Evolutionary conservation across 305 asterid species (phyloP).

Genomic region (Fraxinus sp.): DNA sequence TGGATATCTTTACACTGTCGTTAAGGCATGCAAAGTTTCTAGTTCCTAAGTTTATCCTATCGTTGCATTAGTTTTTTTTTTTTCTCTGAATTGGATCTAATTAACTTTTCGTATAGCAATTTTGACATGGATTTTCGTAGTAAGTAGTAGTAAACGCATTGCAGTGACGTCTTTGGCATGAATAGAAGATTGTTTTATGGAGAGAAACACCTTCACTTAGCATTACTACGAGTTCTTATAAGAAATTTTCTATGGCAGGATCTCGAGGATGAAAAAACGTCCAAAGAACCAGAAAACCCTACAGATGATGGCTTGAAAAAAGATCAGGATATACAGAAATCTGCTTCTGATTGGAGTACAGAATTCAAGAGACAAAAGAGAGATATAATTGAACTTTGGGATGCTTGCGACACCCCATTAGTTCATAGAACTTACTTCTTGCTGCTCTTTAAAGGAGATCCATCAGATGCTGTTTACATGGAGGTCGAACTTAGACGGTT

Average conservation of each 20-base stretch:
- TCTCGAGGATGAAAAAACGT: not conserved
- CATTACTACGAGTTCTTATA: not conserved
- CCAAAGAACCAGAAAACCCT: slow-evolving; percentile 9
- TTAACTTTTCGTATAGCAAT: not conserved
- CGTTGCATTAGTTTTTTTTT: not conserved
- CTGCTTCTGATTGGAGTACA: not conserved
- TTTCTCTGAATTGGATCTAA: not conserved
- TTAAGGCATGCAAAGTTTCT: not conserved
- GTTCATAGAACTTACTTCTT: slow-evolving; percentile 79
- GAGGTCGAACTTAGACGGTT: slow-evolving; percentile 91
- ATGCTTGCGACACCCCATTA: slow-evolving; percentile 65
- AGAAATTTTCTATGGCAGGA: slow-evolving; percentile 32
- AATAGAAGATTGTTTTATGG: not conserved
- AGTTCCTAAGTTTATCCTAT: not conserved
- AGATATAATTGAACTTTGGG: slow-evolving; percentile 78
- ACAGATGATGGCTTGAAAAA: not conserved
- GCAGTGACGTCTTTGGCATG: not conserved
- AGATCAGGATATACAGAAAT: not conserved
- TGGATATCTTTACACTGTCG: not conserved
- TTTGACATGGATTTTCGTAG: not conserved
- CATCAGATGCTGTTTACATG: slow-evolving; percentile 78
- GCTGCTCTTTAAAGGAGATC: slow-evolving; percentile 86
- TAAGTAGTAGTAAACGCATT: not conserved
- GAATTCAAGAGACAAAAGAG: slow-evolving; percentile 40
- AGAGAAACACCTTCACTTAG: not conserved